Evolutionary conservation across 345 rosid genomes (phyloP).

Genomic region (Citrus hindsii): DNA sequence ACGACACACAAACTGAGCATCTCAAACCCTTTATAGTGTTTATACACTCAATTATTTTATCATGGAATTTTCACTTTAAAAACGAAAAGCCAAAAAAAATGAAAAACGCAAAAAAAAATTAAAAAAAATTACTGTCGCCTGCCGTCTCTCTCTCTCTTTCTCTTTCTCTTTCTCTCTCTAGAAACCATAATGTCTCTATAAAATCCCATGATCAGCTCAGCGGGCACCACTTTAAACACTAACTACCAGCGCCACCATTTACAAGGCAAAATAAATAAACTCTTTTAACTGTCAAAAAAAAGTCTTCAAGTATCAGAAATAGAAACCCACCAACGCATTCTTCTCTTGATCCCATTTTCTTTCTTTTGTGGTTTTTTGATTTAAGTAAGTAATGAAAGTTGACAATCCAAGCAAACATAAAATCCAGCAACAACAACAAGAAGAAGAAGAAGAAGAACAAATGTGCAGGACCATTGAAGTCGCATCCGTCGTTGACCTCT

Average conservation of each 20-base stretch:
- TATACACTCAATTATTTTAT: too few relatives aligned
- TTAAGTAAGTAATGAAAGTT: constrained; percentile 15
- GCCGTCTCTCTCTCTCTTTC: not conserved
- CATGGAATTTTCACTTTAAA: too few relatives aligned
- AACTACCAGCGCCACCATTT: constrained; percentile 10
- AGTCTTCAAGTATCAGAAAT: constrained; percentile 3
- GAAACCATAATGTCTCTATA: not conserved
- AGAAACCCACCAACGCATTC: constrained; percentile 11
- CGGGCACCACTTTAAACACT: not conserved
- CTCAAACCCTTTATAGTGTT: too few relatives aligned
- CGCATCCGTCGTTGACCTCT: constrained; percentile 40
- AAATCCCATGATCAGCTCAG: constrained; percentile 2
- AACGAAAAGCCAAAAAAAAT: too few relatives aligned
- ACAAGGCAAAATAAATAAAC: not conserved
- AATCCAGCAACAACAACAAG: not conserved
- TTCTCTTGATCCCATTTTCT: constrained; percentile 8
- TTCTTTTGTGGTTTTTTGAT: too few relatives aligned
- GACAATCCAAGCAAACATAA: not conserved
- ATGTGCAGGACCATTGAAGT: constrained; percentile 53
- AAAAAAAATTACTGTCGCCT: not conserved
- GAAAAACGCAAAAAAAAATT: too few relatives aligned
- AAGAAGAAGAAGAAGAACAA: not conserved
- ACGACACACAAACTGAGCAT: too few relatives aligned
- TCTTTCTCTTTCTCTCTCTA: not conserved
- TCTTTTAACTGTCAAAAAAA: constrained; percentile 9